Percentiles rank a stretch among this genome's conserved stretches.
These are phyloP conservation scores for Oryza australiensis DNA, from an alignment of 176 grass and related monocot genomes.

Conservation along the genomic window DNA sequence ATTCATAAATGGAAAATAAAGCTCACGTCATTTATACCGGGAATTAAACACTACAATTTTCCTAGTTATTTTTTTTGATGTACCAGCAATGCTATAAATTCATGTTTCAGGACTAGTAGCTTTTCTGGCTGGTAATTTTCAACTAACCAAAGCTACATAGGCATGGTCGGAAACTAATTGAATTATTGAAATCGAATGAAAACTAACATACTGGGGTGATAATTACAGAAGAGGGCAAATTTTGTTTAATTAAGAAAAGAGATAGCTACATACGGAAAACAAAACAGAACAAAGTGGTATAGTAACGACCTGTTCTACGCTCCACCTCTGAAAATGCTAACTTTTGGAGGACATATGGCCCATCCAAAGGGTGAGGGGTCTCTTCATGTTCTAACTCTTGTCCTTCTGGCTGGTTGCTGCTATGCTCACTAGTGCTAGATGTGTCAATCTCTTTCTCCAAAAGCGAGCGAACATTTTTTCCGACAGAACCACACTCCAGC, in stretches of 20 bases:
- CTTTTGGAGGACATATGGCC: conserved; percentile 32
- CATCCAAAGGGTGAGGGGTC: neutral
- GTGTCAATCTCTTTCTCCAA: conserved; percentile 51
- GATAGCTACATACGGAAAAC: neutral
- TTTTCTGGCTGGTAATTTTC: neutral
- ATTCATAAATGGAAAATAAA: neutral
- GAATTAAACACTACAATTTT: conserved; percentile 9
- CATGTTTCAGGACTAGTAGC: neutral
- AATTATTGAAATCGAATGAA: neutral
- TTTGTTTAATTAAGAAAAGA: neutral
- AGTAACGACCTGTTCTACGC: conserved; percentile 52
- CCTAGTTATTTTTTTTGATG: neutral
- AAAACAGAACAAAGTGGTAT: conserved; percentile 18
- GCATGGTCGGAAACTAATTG: neutral
- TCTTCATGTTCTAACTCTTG: neutral
- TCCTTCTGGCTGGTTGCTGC: neutral
- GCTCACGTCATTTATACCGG: neutral
- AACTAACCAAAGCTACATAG: neutral
- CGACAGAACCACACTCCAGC: conserved; percentile 43
- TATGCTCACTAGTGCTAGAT: neutral
- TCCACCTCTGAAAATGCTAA: conserved; percentile 59
- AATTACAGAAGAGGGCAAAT: neutral
- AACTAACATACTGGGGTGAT: neutral
- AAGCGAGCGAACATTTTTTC: conserved; percentile 56
- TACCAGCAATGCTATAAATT: conserved; percentile 4